Percentiles rank a stretch among this genome's conserved stretches.
These are phyloP conservation scores for Wickerhamomyces chambardii DNA, from an alignment of 805 yeast species.

Conservation along the genomic window DNA sequence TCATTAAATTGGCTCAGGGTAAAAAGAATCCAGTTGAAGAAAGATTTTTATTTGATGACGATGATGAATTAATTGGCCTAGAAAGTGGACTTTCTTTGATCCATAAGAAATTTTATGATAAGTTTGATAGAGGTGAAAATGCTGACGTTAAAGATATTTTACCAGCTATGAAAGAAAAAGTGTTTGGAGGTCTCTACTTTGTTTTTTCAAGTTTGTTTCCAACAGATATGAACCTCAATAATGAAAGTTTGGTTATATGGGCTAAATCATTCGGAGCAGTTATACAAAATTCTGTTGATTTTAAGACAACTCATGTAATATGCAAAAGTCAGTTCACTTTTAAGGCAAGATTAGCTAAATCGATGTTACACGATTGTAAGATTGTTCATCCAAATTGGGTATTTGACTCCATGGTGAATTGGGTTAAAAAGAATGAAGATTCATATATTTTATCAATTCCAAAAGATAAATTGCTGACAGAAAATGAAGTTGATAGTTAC, in stretches of 20 bases:
- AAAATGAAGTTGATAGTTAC: conserved; percentile 27
- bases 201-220: conserved; percentile 90
- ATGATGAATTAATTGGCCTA: conserved; percentile 60
- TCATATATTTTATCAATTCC: conserved; percentile 47
- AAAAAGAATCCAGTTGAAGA: conserved; percentile 6
- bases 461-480: conserved; percentile 33
- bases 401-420: conserved; percentile 71
- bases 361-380: conserved; percentile 47
- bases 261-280: conserved; percentile 85
- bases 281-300: conserved; percentile 62
- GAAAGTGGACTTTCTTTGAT: conserved; percentile 53
- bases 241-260: conserved; percentile 89
- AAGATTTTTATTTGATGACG: conserved; percentile 65
- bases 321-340: conserved; percentile 75
- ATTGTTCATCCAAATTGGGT: conserved; percentile 93
- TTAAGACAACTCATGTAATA: conserved; percentile 80
- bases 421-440: conserved; percentile 63
- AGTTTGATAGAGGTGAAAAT: conserved; percentile 33
- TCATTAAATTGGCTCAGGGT: conserved; percentile 29
- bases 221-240: conserved; percentile 58
- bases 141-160: conserved; percentile 68
- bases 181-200: conserved; percentile 60
- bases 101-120: conserved; percentile 58
- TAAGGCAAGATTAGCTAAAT: conserved; percentile 75
- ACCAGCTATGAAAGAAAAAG: conserved; percentile 62